A percentile compares a stretch with the other conserved stretches of the same genome.
Conservation (phyloP, 148 eudicot species). For the Arctostaphylos glauca region DNA sequence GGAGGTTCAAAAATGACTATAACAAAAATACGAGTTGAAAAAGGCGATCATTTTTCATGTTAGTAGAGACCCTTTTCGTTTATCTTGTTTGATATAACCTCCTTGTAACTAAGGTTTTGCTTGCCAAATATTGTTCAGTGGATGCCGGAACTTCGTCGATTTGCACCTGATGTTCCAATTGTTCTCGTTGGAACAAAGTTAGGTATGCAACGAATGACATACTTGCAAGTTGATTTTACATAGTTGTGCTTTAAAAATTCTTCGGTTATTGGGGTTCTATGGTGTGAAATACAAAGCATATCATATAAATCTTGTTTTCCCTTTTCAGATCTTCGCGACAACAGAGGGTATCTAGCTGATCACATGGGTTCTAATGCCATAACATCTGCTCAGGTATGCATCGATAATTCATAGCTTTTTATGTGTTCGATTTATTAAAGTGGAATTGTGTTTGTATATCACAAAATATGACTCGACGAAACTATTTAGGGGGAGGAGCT, state of each 20-base stretch:
- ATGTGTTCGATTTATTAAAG: neutral
- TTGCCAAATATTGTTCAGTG: slow-evolving; percentile 49
- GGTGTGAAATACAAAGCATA: neutral
- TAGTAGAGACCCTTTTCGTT: neutral
- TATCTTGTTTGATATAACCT: neutral
- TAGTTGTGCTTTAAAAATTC: neutral
- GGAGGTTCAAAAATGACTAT: neutral
- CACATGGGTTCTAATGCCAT: slow-evolving; percentile 66
- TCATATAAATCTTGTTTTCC: neutral
- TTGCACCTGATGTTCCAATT: slow-evolving; percentile 91
- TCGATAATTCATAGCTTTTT: neutral
- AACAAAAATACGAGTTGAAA: neutral
- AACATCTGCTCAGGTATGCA: slow-evolving; percentile 73
- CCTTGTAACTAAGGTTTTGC: neutral
- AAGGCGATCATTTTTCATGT: neutral
- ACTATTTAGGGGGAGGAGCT: slow-evolving; percentile 80
- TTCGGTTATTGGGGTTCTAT: neutral
- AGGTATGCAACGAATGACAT: slow-evolving; percentile 41
- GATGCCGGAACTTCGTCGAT: slow-evolving; percentile 98
- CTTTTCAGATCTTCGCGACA: slow-evolving; percentile 77
- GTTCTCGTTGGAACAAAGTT: slow-evolving; percentile 97
- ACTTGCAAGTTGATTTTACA: slow-evolving; percentile 3
- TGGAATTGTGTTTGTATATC: neutral
- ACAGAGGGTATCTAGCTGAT: slow-evolving; percentile 70
- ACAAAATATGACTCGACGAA: neutral